These are phyloP conservation scores for Neofusicoccum sp. DNA, from an alignment of 2,329 filamentous ascomycete genomes.

Conservation along the genomic window DNA sequence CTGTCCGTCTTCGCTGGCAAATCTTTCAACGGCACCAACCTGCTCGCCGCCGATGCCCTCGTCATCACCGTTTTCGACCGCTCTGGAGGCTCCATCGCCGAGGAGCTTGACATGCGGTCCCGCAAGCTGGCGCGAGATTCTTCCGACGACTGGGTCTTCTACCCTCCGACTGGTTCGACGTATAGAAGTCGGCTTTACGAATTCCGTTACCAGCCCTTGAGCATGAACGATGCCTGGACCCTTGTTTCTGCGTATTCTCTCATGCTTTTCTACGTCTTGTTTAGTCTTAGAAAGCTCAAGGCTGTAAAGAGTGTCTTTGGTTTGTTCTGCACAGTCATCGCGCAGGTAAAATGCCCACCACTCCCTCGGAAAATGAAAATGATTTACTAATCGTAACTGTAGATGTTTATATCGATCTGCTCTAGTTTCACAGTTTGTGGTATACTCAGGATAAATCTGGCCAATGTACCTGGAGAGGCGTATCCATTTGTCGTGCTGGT, in stretches of 20 bases:
- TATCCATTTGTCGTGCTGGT: conserved; percentile 76
- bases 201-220: conserved; percentile 75
- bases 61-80: conserved; percentile 75
- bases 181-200: conserved; percentile 66
- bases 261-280: conserved; percentile 63
- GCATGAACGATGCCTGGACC: conserved; percentile 61
- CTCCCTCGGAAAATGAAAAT: neutral
- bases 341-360: conserved; percentile 48
- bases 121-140: conserved; percentile 51
- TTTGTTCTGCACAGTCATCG: conserved; percentile 67
- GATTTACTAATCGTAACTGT: conserved; percentile 11
- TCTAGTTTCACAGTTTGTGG: conserved; percentile 79
- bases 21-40: conserved; percentile 63
- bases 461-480: conserved; percentile 68
- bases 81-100: conserved; percentile 62
- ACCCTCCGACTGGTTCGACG: conserved; percentile 58
- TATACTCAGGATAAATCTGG: conserved; percentile 71
- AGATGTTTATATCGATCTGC: conserved; percentile 67
- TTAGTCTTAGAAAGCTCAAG: conserved; percentile 65
- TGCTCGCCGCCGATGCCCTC: conserved; percentile 72
- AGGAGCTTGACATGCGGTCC: conserved; percentile 63
- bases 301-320: conserved; percentile 75
- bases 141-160: conserved; percentile 61
- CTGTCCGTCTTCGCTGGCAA: conserved; percentile 84
- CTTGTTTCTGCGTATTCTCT: conserved; percentile 65